A percentile compares a stretch with the other conserved stretches of the same genome.
phyloP scores from a whole-genome alignment of 2,329 filamentous ascomycete species.

The Arthrobotrys conoides region DNA sequence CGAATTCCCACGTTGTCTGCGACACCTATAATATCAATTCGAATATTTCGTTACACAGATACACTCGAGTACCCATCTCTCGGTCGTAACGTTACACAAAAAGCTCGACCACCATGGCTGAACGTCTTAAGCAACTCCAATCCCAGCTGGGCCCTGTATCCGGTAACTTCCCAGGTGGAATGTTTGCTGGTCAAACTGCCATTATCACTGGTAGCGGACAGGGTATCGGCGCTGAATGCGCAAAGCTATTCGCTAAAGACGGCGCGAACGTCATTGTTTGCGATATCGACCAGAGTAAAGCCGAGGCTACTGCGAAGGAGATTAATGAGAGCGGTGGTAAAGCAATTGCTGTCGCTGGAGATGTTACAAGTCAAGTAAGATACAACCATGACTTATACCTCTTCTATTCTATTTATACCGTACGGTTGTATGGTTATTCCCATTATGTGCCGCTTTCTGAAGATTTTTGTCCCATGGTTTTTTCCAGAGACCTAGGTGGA shows the following conservation, averaged over 20 bases:
- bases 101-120: conserved; percentile 46
- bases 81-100: background rate
- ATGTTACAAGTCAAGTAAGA: conserved; percentile 70
- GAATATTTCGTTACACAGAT: background rate
- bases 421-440: background rate
- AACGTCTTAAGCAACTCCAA: conserved; percentile 79
- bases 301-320: conserved; percentile 75
- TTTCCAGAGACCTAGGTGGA: conserved; percentile 6
- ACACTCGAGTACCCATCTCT: background rate
- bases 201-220: conserved; percentile 90
- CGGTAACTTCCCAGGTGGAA: conserved; percentile 80
- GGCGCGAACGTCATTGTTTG: conserved; percentile 86
- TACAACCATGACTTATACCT: background rate
- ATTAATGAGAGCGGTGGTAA: conserved; percentile 79
- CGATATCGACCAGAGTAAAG: conserved; percentile 86
- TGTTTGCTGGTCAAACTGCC: conserved; percentile 83
- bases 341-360: conserved; percentile 81
- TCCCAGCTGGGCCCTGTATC: conserved; percentile 73
- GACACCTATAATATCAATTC: background rate
- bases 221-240: conserved; percentile 88
- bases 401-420: too few species aligned
- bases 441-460: background rate
- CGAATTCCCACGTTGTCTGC: background rate
- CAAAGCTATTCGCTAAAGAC: conserved; percentile 86
- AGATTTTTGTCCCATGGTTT: background rate